Conservation (phyloP, 163 green algal genomes). For the Scenedesmus sp. region DNA sequence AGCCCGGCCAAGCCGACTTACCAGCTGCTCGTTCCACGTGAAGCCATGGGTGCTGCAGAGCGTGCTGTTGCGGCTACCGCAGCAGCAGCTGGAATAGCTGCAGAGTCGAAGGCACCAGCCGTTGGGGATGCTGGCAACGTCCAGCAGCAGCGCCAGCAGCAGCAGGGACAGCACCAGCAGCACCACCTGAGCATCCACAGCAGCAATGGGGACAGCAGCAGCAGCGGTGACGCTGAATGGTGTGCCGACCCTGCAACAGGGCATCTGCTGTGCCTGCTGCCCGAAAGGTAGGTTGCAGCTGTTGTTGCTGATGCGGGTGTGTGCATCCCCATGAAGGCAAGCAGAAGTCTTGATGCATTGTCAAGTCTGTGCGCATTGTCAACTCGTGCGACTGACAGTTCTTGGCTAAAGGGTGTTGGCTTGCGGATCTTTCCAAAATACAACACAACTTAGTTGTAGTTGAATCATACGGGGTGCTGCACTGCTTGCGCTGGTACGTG, state of each 20-base stretch:
- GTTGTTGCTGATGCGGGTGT: too few species aligned
- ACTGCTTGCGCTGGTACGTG: too few species aligned
- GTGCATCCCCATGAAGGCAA: too few species aligned
- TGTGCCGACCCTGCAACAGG: background rate
- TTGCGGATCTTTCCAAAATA: too few species aligned
- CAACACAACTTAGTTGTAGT: too few species aligned
- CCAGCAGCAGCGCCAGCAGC: background rate
- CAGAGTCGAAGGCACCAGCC: background rate
- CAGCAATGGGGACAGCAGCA: background rate
- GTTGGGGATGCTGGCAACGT: background rate
- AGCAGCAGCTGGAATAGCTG: background rate
- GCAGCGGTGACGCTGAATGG: background rate
- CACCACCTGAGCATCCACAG: background rate
- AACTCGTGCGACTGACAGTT: too few species aligned
- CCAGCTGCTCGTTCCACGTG: conserved; percentile 9
- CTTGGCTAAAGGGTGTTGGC: too few species aligned
- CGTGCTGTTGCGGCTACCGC: background rate
- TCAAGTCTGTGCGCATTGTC: too few species aligned
- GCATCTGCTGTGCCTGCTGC: background rate
- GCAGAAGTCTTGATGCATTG: too few species aligned
- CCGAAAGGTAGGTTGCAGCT: background rate
- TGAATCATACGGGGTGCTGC: too few species aligned
- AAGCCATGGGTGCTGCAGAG: conserved; percentile 8
- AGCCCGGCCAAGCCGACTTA: background rate
- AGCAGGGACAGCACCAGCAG: background rate